These are phyloP conservation scores for Calvatia gigantea DNA, from an alignment of 768 basidiomycete species.

Conservation along the genomic window DNA sequence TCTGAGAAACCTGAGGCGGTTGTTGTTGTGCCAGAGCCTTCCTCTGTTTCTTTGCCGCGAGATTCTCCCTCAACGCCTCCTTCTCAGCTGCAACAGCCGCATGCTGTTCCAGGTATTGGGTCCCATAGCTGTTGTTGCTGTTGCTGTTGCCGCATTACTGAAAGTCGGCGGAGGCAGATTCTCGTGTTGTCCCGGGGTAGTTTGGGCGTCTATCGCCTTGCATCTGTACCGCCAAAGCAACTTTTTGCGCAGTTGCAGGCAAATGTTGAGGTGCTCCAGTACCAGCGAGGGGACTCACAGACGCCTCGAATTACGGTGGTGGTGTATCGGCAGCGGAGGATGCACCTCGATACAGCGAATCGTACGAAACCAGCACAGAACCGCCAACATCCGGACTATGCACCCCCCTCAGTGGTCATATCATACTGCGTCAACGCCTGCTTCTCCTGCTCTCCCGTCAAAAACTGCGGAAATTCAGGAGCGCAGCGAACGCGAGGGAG, in stretches of 20 bases:
- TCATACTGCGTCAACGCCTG: conserved; percentile 64
- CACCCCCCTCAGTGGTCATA: conserved; percentile 59
- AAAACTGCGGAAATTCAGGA: conserved; percentile 41
- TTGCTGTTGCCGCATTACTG: too few relatives aligned
- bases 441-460: conserved; percentile 73
- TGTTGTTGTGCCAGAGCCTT: conserved; percentile 21
- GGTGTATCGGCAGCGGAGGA: conserved; percentile 25
- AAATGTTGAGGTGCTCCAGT: conserved; percentile 34
- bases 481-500: conserved; percentile 17
- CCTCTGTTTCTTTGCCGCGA: conserved; percentile 49
- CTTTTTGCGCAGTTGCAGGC: conserved; percentile 61
- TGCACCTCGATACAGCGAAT: conserved; percentile 49
- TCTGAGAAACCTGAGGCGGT: conserved; percentile 14
- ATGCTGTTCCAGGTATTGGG: conserved; percentile 22
- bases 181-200: not conserved
- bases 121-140: conserved; percentile 14
- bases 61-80: conserved; percentile 50
- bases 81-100: conserved; percentile 43
- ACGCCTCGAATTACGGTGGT: conserved; percentile 50
- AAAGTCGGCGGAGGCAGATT: conserved; percentile 11
- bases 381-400: conserved; percentile 35
- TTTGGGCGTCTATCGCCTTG: conserved; percentile 58
- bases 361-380: conserved; percentile 54
- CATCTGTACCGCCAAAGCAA: conserved; percentile 41
- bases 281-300: conserved; percentile 30